These are phyloP conservation scores for Fusarium nygamai DNA, from an alignment of 2,329 filamentous ascomycete species.

Conservation along the genomic window DNA sequence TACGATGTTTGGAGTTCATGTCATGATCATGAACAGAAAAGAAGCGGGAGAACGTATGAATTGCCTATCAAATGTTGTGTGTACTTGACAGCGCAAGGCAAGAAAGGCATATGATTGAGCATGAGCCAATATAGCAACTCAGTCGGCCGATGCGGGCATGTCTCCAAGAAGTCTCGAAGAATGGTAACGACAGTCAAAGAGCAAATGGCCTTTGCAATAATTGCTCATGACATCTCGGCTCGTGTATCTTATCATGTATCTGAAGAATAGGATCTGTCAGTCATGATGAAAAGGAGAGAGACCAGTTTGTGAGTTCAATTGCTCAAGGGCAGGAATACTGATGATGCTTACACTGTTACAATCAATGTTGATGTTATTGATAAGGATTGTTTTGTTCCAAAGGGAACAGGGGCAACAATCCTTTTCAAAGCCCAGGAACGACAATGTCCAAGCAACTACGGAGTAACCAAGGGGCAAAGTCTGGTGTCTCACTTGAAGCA, in stretches of 20 bases:
- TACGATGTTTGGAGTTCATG: not conserved
- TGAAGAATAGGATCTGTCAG: not conserved
- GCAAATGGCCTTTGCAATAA: not conserved
- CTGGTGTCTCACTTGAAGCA: constrained; percentile 15
- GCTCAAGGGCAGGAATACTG: not conserved
- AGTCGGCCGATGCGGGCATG: not conserved
- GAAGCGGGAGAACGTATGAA: not conserved
- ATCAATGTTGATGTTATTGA: constrained; percentile 13
- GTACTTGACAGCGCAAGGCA: not conserved
- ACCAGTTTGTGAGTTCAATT: not conserved
- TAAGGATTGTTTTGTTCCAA: constrained; percentile 20
- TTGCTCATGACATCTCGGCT: not conserved
- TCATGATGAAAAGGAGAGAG: not conserved
- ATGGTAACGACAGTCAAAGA: not conserved
- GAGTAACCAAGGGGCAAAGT: not conserved
- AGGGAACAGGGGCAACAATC: constrained; percentile 5
- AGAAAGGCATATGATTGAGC: not conserved
- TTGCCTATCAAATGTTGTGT: not conserved
- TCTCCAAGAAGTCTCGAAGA: not conserved
- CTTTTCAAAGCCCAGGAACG: constrained; percentile 5
- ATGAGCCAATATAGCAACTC: not conserved
- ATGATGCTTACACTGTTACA: constrained; percentile 11
- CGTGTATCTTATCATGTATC: too few relatives aligned
- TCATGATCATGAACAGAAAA: not conserved
- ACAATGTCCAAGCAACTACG: constrained; percentile 18